These are phyloP conservation scores for Gracilaria gracilis DNA, from an alignment of 23 red algal genomes.

Conservation along the genomic window DNA sequence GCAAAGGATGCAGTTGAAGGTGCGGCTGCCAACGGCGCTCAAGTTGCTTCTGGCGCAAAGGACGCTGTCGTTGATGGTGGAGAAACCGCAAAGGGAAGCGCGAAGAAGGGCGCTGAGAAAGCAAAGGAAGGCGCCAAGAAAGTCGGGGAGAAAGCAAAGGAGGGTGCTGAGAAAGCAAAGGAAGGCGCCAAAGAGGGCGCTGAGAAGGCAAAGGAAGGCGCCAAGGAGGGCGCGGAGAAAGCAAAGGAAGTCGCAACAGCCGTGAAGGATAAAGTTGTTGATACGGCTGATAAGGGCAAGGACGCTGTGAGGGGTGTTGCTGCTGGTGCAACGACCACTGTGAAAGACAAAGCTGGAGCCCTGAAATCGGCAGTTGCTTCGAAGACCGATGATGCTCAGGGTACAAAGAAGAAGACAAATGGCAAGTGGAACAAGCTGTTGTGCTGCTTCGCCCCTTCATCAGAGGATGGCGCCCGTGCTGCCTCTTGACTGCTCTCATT, in stretches of 20 bases:
- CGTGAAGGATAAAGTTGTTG: neutral
- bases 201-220: slow-evolving; percentile 13
- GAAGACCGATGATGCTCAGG: neutral
- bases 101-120: neutral
- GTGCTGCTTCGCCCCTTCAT: slow-evolving; percentile 22
- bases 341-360: slow-evolving; percentile 2
- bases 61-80: slow-evolving; percentile 10
- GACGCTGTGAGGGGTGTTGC: neutral
- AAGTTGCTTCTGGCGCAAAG: neutral
- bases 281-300: neutral
- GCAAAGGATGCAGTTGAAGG: neutral
- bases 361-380: neutral
- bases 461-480: neutral
- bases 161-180: neutral
- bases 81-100: neutral
- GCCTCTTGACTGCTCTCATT: neutral
- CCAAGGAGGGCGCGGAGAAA: slow-evolving; percentile 6
- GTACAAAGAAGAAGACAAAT: slow-evolving; percentile 28
- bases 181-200: no score
- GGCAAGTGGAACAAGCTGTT: slow-evolving; percentile 38
- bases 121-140: neutral
- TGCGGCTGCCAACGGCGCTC: neutral
- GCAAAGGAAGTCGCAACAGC: neutral
- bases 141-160: neutral
- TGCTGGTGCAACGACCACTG: neutral